These are phyloP conservation scores for Ajuga reptans DNA, from an alignment of 305 asterid species.

Conservation along the genomic window DNA sequence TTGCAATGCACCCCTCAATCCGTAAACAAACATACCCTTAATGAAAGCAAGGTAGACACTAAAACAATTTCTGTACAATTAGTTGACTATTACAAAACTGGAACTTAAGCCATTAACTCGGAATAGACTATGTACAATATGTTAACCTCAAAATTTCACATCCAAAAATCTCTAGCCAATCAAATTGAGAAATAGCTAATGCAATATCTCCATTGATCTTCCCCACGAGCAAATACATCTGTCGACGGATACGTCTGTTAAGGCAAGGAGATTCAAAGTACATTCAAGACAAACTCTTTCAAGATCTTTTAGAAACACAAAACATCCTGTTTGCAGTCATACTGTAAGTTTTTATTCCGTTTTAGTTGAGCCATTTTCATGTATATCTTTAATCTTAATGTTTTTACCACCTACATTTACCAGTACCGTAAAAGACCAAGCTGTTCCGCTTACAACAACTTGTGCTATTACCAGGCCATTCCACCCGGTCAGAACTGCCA, in stretches of 20 bases:
- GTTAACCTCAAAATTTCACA: slow-evolving; percentile 12
- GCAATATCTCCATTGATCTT: background rate
- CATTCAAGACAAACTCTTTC: background rate
- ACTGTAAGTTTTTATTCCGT: background rate
- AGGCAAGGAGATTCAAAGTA: background rate
- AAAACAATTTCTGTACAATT: background rate
- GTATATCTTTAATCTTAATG: background rate
- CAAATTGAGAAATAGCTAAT: background rate
- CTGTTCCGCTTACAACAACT: background rate
- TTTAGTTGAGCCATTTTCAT: background rate
- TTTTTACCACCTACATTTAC: too few species aligned
- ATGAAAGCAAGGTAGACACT: background rate
- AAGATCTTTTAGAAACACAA: background rate
- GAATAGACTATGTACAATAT: slow-evolving; percentile 13
- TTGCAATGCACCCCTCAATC: too few species aligned
- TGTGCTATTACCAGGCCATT: background rate
- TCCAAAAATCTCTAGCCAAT: background rate
- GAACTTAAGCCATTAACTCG: background rate
- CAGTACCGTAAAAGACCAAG: too few species aligned
- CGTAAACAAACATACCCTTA: too few species aligned
- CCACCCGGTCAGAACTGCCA: background rate
- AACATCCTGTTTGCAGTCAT: background rate
- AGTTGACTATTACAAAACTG: background rate
- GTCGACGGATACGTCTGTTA: background rate
- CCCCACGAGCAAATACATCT: slow-evolving; percentile 1